Evolutionary conservation across 2,329 filamentous ascomycete genomes (phyloP).

Genomic region (Hymenoscyphus fraxineus): DNA sequence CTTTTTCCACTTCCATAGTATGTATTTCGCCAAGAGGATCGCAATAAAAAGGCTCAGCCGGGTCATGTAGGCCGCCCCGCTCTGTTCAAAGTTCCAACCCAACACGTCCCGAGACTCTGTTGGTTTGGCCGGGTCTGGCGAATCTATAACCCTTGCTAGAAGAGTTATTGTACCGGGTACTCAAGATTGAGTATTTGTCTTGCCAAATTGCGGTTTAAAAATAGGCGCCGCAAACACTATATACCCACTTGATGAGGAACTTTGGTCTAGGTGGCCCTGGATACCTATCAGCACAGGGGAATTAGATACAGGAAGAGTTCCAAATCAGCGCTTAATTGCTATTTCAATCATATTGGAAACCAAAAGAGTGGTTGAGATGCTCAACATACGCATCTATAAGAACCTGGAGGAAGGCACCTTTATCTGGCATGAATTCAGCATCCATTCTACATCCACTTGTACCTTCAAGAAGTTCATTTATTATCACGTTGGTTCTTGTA

Average conservation of each 20-base stretch:
- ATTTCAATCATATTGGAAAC: background rate
- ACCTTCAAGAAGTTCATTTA: background rate
- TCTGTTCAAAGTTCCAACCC: too few relatives aligned
- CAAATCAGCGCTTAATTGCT: background rate
- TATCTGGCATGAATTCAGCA: background rate
- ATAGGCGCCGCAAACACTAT: too few relatives aligned
- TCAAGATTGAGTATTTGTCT: too few relatives aligned
- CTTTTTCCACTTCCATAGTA: too few relatives aligned
- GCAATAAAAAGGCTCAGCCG: too few relatives aligned
- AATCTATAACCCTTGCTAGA: too few relatives aligned
- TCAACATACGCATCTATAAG: background rate
- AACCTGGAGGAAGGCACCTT: background rate
- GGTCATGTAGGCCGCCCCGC: too few relatives aligned
- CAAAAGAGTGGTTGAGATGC: background rate
- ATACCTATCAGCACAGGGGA: background rate
- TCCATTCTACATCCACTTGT: background rate
- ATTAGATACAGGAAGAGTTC: background rate
- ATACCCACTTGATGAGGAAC: background rate
- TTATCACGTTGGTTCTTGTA: background rate
- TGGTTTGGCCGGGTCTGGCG: too few relatives aligned
- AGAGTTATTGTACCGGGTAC: too few relatives aligned
- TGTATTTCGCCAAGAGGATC: too few relatives aligned
- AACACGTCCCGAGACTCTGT: too few relatives aligned
- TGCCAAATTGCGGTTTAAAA: too few relatives aligned
- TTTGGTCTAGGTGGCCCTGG: background rate